These are phyloP conservation scores for Mucor racemosus DNA, from an alignment of 371 early-diverging fungal genomes.

Conservation along the genomic window DNA sequence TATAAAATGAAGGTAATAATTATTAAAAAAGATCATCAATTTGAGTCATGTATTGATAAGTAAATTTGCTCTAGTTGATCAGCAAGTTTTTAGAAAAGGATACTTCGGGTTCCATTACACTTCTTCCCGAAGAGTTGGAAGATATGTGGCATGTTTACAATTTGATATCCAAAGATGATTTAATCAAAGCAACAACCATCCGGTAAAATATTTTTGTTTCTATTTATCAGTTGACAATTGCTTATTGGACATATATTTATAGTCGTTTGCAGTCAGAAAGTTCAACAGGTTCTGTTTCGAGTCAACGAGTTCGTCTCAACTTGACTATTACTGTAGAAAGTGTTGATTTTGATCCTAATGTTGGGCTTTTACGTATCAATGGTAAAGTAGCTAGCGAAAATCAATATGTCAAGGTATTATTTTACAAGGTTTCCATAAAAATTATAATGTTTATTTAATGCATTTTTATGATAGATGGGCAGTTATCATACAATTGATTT, in stretches of 20 bases:
- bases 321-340: constrained; percentile 88
- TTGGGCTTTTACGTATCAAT: constrained; percentile 83
- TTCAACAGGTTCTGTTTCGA: constrained; percentile 89
- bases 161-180: constrained; percentile 86
- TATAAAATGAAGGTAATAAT: constrained; percentile 16
- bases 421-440: background rate
- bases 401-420: constrained; percentile 83
- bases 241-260: background rate
- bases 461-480: constrained; percentile 69
- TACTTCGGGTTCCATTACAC: constrained; percentile 64
- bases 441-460: background rate
- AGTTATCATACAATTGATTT: constrained; percentile 95
- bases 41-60: background rate
- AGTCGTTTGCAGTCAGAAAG: constrained; percentile 86
- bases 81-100: constrained; percentile 67
- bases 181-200: constrained; percentile 84
- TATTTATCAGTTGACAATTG: background rate
- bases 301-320: constrained; percentile 78
- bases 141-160: constrained; percentile 99
- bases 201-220: constrained; percentile 55
- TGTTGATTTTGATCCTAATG: constrained; percentile 90
- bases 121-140: constrained; percentile 89
- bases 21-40: background rate
- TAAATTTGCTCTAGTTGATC: constrained; percentile 45
- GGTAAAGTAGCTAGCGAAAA: constrained; percentile 89